Evolutionary conservation across 495 filamentous ascomycete species (phyloP).

Genomic region (Trichocladium antarcticum): DNA sequence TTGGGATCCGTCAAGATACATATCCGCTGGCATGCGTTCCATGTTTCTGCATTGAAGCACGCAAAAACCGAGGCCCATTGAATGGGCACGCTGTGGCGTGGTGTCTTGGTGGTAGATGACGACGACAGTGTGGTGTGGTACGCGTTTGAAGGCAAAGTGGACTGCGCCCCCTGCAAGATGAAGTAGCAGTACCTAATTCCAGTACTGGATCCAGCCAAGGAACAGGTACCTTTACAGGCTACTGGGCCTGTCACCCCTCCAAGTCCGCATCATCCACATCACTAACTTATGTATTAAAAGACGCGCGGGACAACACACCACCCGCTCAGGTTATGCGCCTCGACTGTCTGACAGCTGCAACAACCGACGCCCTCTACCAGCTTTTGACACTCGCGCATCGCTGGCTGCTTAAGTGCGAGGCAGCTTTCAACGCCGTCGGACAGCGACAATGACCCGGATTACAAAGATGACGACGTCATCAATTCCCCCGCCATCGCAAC

Average conservation of each 20-base stretch:
- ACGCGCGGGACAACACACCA: conserved; percentile 2
- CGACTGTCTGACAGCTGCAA: neutral
- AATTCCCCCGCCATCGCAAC: neutral
- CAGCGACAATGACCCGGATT: conserved; percentile 18
- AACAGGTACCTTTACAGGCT: too few relatives aligned
- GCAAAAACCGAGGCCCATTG: too few relatives aligned
- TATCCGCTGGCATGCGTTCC: too few relatives aligned
- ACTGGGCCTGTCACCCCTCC: conserved; percentile 4
- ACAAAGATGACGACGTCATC: conserved; percentile 16
- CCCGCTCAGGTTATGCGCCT: neutral
- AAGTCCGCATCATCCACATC: conserved; percentile 2
- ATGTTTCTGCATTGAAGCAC: neutral
- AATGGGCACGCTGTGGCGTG: too few relatives aligned
- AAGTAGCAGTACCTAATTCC: too few relatives aligned
- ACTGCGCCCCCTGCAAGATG: neutral
- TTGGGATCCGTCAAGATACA: too few relatives aligned
- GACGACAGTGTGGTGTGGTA: neutral
- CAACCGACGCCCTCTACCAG: too few relatives aligned
- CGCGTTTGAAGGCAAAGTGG: conserved; percentile 4
- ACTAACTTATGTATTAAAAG: neutral
- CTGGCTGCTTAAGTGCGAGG: too few relatives aligned
- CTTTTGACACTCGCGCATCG: too few relatives aligned
- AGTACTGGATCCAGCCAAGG: too few relatives aligned
- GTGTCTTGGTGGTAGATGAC: neutral
- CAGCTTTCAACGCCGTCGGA: too few relatives aligned